Evolutionary conservation across 345 rosid species (phyloP), one percentile per base, ranked within the genome.

Genomic region (Eucalyptus leucophloia): DNA sequence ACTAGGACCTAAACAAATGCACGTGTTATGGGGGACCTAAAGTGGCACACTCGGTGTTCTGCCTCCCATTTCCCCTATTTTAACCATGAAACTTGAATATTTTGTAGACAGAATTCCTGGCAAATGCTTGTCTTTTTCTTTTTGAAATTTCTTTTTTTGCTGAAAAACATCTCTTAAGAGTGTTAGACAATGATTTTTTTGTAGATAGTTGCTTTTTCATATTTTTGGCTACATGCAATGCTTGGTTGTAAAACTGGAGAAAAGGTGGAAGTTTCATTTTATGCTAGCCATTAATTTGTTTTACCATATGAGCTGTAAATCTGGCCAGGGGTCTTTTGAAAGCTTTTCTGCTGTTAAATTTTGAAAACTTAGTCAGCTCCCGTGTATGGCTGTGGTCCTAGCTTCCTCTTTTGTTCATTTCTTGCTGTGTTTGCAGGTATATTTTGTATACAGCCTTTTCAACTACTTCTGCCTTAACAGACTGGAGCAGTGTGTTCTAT

Each of bases 401-500:
- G 49, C 23, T 53, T 86, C 50, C 49, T 49, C 12, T 91, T 42
- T 37, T 18, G 83, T 90, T 90, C 45, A 51, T 91, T 23, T 87
- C 50, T 65, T 87, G 89, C 58, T 21, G 88, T 89, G 21, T 89
- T 89, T 91, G 86, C 92, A 96, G 98, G 98, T 96, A 94, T 91
- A 95, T 96, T 90, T 92, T 94, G 89, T 93, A 87, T 92, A 95
- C 98, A 44, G 98, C 94, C 81, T 96, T 95, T 92, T 94, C 97
- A 87, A 94, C 97, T 5, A 96, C 98, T 88, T 95, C 97, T 60
- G 98, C 98, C 40, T 90, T 96, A 90, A 96, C 97, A 24, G 98
- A 96, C 90, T 96, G 96, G 98, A 96, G 97, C 82, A 96, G 97
- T 92, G 95, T 96, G 87, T 95, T 96, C 65, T 95, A 95, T 90